These are phyloP conservation scores for Cornus florida DNA, from an alignment of 148 eudicot genomes.

Conservation along the genomic window DNA sequence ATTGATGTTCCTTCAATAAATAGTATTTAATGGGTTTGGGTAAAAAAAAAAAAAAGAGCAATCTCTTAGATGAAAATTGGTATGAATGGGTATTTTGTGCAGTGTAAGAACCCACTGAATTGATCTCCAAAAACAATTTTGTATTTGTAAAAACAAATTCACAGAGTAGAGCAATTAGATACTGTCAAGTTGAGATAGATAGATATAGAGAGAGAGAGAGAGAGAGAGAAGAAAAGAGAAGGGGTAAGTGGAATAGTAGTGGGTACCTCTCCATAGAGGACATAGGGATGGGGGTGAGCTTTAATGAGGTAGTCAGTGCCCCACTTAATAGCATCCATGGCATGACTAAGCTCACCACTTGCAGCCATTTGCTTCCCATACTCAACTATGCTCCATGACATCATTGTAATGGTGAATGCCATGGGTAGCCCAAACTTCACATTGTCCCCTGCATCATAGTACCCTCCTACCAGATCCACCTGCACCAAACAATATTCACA, in stretches of 20 bases:
- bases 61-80: no score
- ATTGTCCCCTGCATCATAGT: conserved; percentile 99
- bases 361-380: conserved; percentile 77
- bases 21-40: not conserved
- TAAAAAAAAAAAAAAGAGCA: not conserved
- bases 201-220: not conserved
- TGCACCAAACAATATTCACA: conserved; percentile 14
- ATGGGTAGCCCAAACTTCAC: conserved; percentile 96
- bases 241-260: not conserved
- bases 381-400: conserved; percentile 97
- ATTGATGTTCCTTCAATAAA: not conserved
- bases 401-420: conserved; percentile 94
- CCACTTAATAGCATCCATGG: conserved; percentile 91
- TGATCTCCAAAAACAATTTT: no score
- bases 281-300: conserved; percentile 90
- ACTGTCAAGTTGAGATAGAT: not conserved
- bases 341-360: conserved; percentile 79
- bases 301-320: conserved; percentile 96
- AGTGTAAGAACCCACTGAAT: no score
- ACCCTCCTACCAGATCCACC: conserved; percentile 99
- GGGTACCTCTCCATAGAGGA: conserved; percentile 93
- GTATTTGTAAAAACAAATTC: not conserved
- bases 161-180: not conserved
- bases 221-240: not conserved
- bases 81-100: no score